phyloP scores from a whole-genome alignment of 139 green algal species.

The Volvox africanus region DNA sequence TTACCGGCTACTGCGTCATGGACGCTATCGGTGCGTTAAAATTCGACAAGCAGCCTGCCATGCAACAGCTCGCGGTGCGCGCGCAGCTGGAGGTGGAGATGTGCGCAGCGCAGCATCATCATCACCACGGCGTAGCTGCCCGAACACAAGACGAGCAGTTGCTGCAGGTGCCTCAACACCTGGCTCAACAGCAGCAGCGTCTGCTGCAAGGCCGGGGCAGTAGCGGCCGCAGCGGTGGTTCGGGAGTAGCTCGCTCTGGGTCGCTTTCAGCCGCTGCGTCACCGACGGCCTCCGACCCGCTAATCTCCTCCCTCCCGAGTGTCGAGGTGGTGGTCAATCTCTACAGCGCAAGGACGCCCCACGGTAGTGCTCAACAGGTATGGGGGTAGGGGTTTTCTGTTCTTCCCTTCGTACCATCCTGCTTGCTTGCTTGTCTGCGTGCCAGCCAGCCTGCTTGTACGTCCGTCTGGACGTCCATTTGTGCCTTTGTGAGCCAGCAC shows the following conservation, averaged over 20 bases:
- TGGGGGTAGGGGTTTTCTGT: neutral
- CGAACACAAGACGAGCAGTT: too few relatives aligned
- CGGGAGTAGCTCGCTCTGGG: neutral
- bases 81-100: conserved; percentile 29
- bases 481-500: too few relatives aligned
- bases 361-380: neutral
- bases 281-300: neutral
- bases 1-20: conserved; percentile 25
- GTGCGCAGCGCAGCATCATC: neutral
- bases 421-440: neutral
- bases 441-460: too few relatives aligned
- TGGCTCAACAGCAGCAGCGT: neutral
- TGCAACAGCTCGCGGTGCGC: conserved; percentile 43
- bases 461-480: too few relatives aligned
- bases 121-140: neutral
- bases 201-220: neutral
- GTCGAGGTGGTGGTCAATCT: conserved; percentile 27
- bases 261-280: neutral
- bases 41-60: neutral
- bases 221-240: neutral
- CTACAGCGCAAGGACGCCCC: neutral
- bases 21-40: conserved; percentile 17
- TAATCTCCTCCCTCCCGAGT: conserved; percentile 31
- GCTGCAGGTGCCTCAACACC: neutral
- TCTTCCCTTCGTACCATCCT: too few relatives aligned